Base-by-base conservation (phyloP, 2,329 filamentous ascomycete genomes). In the Thelonectria discophora region DNA sequence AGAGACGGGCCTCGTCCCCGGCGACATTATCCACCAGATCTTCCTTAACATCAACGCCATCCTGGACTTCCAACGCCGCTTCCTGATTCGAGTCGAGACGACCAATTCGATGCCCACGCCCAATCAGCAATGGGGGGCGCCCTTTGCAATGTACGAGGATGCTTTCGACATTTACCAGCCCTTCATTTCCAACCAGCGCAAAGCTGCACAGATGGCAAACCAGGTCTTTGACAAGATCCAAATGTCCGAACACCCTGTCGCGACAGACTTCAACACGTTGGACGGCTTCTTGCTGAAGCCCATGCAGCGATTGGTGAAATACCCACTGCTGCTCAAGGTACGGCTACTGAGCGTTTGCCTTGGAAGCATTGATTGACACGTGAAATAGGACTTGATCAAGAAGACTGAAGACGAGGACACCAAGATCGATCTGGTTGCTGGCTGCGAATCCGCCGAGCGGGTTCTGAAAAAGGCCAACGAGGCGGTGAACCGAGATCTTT, bases 41-140 rank as follows among this genome's bases (percentile, higher is more conserved):
- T 99, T 99, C 78, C 84, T 98, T 64, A 99, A 99, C 78, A 88
- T 98, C 73, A 97, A 98, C 75, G 88, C 91, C 30, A 91, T 99
- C 49, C 85, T 99, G 54, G 95, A 99, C 77, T 97, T 97, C 75
- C 94, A 98, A 74, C 90, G 96, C 65, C 88, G 94, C 27, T 98
- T 99, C 72, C 82, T 99, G 49, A 98, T 99, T 72, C 90, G 93
- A 57, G 92, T 99, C 65, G 95, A 99, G 79, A 96, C 96, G 27
- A 96, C 94, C 39, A 97, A 98, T 73, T 93, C 92, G 3, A 87
- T 93, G 78, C 86, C 92, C 0, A 84, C 90, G 63, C 80, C 85
- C 4, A 83, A 87, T 63, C 95, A 99, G 76, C 91, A 94, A 75
- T 99, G 95, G 95, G 95, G 95, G n/a, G 84, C 88, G n/a, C 87